Evolutionary conservation across 2,329 filamentous ascomycete genomes (phyloP).

Genomic region (Verticillium dahliae): DNA sequence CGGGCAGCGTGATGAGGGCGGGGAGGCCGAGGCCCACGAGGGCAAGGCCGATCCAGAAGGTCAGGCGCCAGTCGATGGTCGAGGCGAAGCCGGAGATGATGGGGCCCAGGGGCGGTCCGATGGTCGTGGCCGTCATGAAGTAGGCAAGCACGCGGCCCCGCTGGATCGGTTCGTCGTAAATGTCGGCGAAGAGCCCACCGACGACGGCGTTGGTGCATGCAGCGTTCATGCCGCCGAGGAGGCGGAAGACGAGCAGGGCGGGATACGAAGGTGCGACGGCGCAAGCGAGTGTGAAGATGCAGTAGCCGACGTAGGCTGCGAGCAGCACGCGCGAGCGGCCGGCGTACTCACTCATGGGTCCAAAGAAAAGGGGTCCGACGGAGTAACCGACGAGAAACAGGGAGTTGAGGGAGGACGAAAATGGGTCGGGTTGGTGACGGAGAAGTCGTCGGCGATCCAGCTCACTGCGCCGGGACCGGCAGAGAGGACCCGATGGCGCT

Average conservation of each 20-base stretch:
- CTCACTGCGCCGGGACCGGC: slow-evolving; percentile 56
- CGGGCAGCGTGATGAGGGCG: slow-evolving; percentile 41
- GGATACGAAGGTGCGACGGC: slow-evolving; percentile 46
- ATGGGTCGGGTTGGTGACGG: slow-evolving; percentile 40
- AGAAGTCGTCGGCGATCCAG: slow-evolving; percentile 51
- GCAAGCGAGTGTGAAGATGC: slow-evolving; percentile 48
- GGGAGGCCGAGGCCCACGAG: slow-evolving; percentile 49
- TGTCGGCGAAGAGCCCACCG: slow-evolving; percentile 58
- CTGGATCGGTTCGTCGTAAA: slow-evolving; percentile 49
- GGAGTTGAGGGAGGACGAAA: slow-evolving; percentile 53
- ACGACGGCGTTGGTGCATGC: slow-evolving; percentile 56
- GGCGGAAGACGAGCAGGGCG: slow-evolving; percentile 48
- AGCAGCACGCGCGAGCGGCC: slow-evolving; percentile 44
- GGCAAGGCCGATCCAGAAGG: slow-evolving; percentile 66
- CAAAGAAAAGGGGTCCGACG: slow-evolving; percentile 54
- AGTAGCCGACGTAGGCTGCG: slow-evolving; percentile 39
- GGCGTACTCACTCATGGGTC: slow-evolving; percentile 59
- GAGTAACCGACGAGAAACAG: slow-evolving; percentile 60
- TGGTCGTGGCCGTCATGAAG: slow-evolving; percentile 61
- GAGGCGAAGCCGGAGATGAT: slow-evolving; percentile 58
- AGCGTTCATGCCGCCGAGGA: slow-evolving; percentile 46
- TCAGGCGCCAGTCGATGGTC: slow-evolving; percentile 60
- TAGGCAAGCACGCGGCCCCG: slow-evolving; percentile 55
- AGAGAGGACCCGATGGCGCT: slow-evolving; percentile 60
- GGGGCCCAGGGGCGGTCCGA: slow-evolving; percentile 61